Evolutionary conservation across 441 rosid genomes (phyloP).

Genomic region (Omphalea diandra): DNA sequence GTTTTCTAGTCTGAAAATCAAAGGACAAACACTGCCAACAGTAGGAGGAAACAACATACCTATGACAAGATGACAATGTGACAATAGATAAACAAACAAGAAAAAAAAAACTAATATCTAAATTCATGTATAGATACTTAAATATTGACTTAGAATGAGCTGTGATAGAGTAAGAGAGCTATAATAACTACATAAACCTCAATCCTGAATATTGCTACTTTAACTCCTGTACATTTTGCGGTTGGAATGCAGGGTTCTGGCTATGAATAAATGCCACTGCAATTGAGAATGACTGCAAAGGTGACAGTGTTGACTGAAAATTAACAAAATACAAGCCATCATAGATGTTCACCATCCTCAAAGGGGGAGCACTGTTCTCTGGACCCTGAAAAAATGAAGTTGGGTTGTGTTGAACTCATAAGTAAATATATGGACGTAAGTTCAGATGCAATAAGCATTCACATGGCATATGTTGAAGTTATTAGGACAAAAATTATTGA

Average conservation of each 20-base stretch:
- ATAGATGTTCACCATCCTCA: constrained; percentile 61
- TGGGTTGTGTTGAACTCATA: constrained; percentile 8
- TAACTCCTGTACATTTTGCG: constrained; percentile 46
- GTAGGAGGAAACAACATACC: constrained; percentile 14
- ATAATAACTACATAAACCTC: constrained; percentile 32
- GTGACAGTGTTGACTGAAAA: constrained; percentile 61
- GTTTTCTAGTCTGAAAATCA: constrained; percentile 21
- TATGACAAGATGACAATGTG: constrained; percentile 19
- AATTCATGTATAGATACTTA: constrained; percentile 30
- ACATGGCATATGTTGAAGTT: not conserved
- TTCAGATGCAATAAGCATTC: not conserved
- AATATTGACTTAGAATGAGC: constrained; percentile 31
- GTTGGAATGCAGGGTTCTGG: constrained; percentile 48
- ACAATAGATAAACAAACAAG: constrained; percentile 17
- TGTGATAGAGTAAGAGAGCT: constrained; percentile 25
- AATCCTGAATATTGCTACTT: constrained; percentile 36
- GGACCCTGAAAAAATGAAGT: constrained; percentile 54
- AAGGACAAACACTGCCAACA: constrained; percentile 18
- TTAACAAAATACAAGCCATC: constrained; percentile 70
- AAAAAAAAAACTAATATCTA: constrained; percentile 15
- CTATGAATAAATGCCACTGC: constrained; percentile 75
- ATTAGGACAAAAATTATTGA: not conserved
- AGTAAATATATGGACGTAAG: constrained; percentile 3
- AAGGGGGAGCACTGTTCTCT: constrained; percentile 39
- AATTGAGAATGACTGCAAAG: constrained; percentile 69